A percentile compares a stretch with the other conserved stretches of the same genome.
phyloP scores from a whole-genome alignment of 1,284 basidiomycete genomes.

The Irpex sp. region DNA sequence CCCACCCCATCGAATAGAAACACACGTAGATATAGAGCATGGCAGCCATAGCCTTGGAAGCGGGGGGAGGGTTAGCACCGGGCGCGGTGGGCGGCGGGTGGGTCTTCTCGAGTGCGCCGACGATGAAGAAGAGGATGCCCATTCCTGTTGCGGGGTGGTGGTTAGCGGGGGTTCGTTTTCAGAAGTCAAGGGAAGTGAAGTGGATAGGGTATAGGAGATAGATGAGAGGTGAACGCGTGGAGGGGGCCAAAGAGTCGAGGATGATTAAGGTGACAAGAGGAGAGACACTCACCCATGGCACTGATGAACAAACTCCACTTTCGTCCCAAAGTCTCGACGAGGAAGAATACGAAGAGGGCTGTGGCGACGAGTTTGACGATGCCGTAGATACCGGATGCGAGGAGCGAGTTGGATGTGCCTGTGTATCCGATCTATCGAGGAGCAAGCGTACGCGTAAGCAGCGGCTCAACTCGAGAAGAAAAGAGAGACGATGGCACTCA shows the following conservation, averaged over 20 bases:
- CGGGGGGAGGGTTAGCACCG: slow-evolving; percentile 37
- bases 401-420: slow-evolving; percentile 55
- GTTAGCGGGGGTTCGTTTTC: slow-evolving; percentile 20
- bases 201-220: no score
- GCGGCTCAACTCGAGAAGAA: no score
- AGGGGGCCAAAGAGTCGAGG: neutral
- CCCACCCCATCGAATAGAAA: slow-evolving; percentile 66
- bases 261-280: no score
- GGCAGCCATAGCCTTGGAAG: slow-evolving; percentile 69
- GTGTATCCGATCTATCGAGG: slow-evolving; percentile 56
- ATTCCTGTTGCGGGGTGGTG: slow-evolving; percentile 54
- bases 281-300: slow-evolving; percentile 33
- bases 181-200: no score
- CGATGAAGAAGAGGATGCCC: slow-evolving; percentile 58
- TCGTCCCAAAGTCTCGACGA: slow-evolving; percentile 55
- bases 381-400: slow-evolving; percentile 83
- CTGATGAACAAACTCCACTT: slow-evolving; percentile 63
- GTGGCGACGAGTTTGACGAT: slow-evolving; percentile 76
- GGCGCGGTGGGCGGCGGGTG: slow-evolving; percentile 46
- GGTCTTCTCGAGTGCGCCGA: slow-evolving; percentile 75
- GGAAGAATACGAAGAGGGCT: slow-evolving; percentile 25
- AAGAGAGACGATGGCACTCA: slow-evolving; percentile 25
- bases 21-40: slow-evolving; percentile 75
- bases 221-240: no score
- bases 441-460: no score